A percentile compares a stretch with the other conserved stretches of the same genome.
Conservation (phyloP, 2,329 filamentous ascomycete species). For the Fusarium pseudograminearum region DNA sequence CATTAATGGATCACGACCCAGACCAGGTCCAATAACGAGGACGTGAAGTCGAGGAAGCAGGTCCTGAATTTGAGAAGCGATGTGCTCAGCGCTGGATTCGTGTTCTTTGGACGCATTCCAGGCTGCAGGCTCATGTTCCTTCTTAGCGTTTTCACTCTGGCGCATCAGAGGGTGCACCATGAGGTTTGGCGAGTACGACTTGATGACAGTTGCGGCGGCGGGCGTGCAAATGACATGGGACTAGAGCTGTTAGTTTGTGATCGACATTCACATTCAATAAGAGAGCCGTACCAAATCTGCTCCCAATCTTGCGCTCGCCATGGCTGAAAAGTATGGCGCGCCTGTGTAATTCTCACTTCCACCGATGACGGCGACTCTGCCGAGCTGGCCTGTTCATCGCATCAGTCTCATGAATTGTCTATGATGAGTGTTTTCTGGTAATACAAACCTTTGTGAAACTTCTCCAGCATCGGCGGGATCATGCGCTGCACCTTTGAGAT, state of each 20-base stretch:
- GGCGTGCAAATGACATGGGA: slow-evolving; percentile 97
- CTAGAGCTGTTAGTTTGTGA: slow-evolving; percentile 56
- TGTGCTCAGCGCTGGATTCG: slow-evolving; percentile 67
- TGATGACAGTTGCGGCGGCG: slow-evolving; percentile 87
- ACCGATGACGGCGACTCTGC: slow-evolving; percentile 91
- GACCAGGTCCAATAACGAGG: slow-evolving; percentile 90
- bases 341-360: slow-evolving; percentile 97
- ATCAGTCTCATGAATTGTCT: slow-evolving; percentile 18
- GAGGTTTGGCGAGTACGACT: slow-evolving; percentile 96
- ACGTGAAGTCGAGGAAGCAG: slow-evolving; percentile 92
- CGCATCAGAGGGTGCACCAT: slow-evolving; percentile 99
- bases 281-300: slow-evolving; percentile 79
- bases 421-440: background rate
- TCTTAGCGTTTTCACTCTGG: slow-evolving; percentile 65
- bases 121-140: slow-evolving; percentile 59
- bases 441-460: slow-evolving; percentile 88
- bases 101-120: slow-evolving; percentile 34
- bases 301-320: slow-evolving; percentile 91
- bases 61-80: slow-evolving; percentile 77
- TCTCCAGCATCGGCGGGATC: slow-evolving; percentile 93
- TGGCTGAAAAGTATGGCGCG: slow-evolving; percentile 97
- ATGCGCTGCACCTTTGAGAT: slow-evolving; percentile 87
- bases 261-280: background rate
- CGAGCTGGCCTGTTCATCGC: slow-evolving; percentile 80
- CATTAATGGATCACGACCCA: slow-evolving; percentile 91